phyloP scores from a whole-genome alignment of 176 grass and related monocot species.

The Cenchrus americanus region DNA sequence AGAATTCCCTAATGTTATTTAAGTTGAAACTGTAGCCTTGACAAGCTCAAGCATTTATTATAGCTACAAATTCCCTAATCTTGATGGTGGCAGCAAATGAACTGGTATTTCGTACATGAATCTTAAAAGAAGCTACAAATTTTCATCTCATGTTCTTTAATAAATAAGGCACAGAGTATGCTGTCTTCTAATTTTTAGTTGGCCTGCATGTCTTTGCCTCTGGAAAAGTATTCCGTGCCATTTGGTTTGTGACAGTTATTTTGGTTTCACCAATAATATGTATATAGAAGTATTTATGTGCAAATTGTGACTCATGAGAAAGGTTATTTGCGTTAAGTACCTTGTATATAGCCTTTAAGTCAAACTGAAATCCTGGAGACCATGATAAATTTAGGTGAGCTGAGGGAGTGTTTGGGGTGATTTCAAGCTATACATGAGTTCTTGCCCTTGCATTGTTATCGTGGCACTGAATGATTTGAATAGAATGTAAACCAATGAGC shows the following conservation, averaged over 20 bases:
- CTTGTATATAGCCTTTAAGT: neutral
- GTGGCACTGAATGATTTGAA: neutral
- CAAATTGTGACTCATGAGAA: neutral
- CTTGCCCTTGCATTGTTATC: neutral
- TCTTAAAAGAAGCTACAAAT: neutral
- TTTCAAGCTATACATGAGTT: neutral
- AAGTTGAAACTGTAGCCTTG: neutral
- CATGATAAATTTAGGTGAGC: slow-evolving; percentile 14
- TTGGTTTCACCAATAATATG: neutral
- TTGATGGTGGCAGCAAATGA: neutral
- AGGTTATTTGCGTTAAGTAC: slow-evolving; percentile 5
- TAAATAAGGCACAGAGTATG: neutral
- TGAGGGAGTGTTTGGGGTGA: neutral
- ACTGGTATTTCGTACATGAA: neutral
- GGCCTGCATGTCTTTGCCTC: neutral
- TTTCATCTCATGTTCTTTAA: neutral
- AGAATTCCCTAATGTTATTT: neutral
- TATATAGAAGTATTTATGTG: neutral
- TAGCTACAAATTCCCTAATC: too few relatives aligned
- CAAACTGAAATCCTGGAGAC: neutral
- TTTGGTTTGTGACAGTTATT: neutral
- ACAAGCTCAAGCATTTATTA: neutral
- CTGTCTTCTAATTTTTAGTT: neutral
- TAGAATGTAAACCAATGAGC: neutral
- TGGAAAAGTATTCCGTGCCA: neutral